These are phyloP conservation scores for Phanerochaete carnosa DNA, from an alignment of 768 basidiomycete species.

Conservation along the genomic window DNA sequence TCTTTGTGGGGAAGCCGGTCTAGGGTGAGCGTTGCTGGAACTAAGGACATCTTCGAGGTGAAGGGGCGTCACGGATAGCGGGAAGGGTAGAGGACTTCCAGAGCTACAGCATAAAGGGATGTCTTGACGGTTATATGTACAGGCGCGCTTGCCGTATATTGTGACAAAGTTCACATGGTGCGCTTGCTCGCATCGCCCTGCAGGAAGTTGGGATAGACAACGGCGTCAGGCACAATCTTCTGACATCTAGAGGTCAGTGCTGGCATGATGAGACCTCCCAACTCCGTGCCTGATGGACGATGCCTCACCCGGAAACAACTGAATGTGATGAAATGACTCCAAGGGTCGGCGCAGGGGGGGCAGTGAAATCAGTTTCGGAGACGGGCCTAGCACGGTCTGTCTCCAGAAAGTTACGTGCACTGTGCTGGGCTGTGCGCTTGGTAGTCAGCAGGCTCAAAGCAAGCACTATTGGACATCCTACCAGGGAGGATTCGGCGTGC, in stretches of 20 bases:
- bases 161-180: background rate
- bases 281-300: too few relatives aligned
- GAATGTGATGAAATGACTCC: too few relatives aligned
- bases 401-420: background rate
- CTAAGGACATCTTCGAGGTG: background rate
- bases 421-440: too few relatives aligned
- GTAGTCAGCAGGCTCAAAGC: too few relatives aligned
- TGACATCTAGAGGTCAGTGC: background rate
- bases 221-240: background rate
- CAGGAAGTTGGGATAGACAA: background rate
- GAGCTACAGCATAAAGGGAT: background rate
- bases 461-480: too few relatives aligned
- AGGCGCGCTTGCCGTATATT: background rate
- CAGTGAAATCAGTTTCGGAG: too few relatives aligned
- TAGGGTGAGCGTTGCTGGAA: background rate
- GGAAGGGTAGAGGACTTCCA: background rate
- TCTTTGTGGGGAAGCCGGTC: conserved; percentile 1
- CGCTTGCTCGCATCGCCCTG: background rate
- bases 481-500: background rate
- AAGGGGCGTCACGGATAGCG: background rate
- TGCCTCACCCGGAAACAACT: too few relatives aligned
- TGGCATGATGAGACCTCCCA: background rate
- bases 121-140: background rate
- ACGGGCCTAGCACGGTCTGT: too few relatives aligned
- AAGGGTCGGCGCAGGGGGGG: too few relatives aligned